phyloP scores from a whole-genome alignment of 83 land plant genomes.

The Picea engelmannii region DNA sequence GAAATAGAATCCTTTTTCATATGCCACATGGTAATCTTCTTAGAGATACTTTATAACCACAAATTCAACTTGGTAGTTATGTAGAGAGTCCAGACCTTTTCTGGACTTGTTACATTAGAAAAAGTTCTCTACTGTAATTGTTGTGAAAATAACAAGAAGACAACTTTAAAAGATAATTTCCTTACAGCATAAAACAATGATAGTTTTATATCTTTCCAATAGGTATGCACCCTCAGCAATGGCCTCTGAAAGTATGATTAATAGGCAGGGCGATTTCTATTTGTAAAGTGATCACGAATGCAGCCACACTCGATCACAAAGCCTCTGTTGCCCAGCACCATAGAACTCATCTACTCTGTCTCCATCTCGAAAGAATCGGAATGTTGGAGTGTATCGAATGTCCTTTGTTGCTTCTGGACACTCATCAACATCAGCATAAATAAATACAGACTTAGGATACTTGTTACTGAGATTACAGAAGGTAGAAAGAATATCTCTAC shows the following conservation, averaged over 20 bases:
- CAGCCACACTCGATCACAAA: conserved; percentile 89
- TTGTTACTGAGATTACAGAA: conserved; percentile 81
- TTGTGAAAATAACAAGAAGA: background rate
- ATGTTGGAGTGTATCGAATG: conserved; percentile 91
- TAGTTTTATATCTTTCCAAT: background rate
- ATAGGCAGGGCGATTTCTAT: background rate
- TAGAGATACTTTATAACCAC: too few relatives aligned
- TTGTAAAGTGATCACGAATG: conserved; percentile 42
- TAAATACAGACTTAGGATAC: conserved; percentile 64
- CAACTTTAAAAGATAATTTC: background rate
- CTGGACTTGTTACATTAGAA: too few relatives aligned
- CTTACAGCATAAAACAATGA: background rate
- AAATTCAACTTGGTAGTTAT: too few relatives aligned
- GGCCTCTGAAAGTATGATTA: background rate
- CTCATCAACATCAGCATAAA: conserved; percentile 92
- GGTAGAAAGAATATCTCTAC: conserved; percentile 81
- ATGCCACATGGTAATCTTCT: too few relatives aligned
- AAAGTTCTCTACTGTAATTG: too few relatives aligned
- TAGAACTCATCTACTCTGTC: conserved; percentile 93
- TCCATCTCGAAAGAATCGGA: conserved; percentile 79
- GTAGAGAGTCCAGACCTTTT: too few relatives aligned
- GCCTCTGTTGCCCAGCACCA: conserved; percentile 86
- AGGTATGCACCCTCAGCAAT: background rate
- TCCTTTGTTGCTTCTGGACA: conserved; percentile 83
- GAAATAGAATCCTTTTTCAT: too few relatives aligned